A percentile compares a stretch with the other conserved stretches of the same genome.
phyloP scores from a whole-genome alignment of 139 green algal species.

The Zygnema circumcarinatum region DNA sequence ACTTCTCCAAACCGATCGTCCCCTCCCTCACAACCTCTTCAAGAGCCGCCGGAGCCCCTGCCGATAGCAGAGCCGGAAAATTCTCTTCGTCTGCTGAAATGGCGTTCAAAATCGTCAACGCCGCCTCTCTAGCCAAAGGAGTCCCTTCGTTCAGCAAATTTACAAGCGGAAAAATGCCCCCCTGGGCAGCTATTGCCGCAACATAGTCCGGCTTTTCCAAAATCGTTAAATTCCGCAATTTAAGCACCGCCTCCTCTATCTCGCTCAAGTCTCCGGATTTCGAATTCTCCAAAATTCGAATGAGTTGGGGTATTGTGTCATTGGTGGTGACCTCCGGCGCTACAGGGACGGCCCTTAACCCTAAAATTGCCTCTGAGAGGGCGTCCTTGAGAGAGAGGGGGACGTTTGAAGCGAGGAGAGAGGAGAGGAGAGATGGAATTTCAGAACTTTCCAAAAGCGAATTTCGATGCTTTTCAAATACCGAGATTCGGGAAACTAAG shows the following conservation, averaged over 20 bases:
- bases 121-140: neutral
- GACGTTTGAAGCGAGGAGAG: neutral
- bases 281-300: neutral
- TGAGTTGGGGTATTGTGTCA: conserved; percentile 12
- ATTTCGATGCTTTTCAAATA: neutral
- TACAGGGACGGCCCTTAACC: neutral
- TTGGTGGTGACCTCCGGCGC: neutral
- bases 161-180: conserved; percentile 29
- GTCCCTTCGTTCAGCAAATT: neutral
- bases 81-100: conserved; percentile 7
- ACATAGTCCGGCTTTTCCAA: neutral
- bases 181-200: neutral
- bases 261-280: neutral
- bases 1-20: conserved; percentile 5
- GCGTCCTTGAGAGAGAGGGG: neutral
- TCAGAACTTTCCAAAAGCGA: neutral
- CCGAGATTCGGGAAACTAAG: neutral
- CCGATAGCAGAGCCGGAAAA: conserved; percentile 17
- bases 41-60: conserved; percentile 19
- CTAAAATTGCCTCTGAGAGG: conserved; percentile 1
- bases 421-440: neutral
- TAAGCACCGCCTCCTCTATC: neutral
- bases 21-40: conserved; percentile 6
- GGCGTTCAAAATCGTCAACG: conserved; percentile 13
- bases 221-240: neutral